Base-by-base conservation (phyloP, 768 basidiomycete genomes). In the Lactarius pseudohatsudake region DNA sequence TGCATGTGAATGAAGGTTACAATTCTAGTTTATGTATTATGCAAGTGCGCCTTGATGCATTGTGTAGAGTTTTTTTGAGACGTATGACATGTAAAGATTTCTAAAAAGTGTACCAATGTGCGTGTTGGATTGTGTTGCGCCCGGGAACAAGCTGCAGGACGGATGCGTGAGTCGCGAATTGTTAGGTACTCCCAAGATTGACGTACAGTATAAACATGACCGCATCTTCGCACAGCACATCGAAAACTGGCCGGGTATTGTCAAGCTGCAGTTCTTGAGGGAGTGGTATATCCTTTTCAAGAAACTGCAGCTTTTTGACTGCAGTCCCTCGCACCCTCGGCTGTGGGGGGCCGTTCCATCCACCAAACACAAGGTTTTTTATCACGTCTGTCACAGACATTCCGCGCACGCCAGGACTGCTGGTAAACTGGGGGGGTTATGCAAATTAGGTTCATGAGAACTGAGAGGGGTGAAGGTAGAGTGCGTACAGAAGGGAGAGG, bases 71-170 rank as follows among this genome's bases (percentile, higher is more conserved):
- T 5, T 4, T 10, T 38, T 34, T 30, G 47, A 32, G 9, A 9
- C 22, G 28, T 57, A 32, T 57, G 18, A 4, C 18, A 4, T 30
- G 18, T 4, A 32, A 57, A 32, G 10, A 3, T 53, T 13, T 45
- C 41, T 26, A 60, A 60, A 65, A 65, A 18, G 59, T 65, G 22
- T 65, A 65, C 64, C 64, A 65, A 60, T 65, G 38, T 15, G 64
- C 64, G 26, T 22, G 15, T 45, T 65, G 58, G 15, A 60, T 60
- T 6, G 40, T 28, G 40, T 65, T 45, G 32, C 40, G 32, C 22
- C 50, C 53, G 13, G 64, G 59, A 26, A 56, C 53, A 40, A 65
- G 40, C 64, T 60, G 30, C 30, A 43, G 26, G 26, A 53, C 8
- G 30, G 47, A 18, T 26, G 10, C n/a, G 34, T 5, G 22, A 30